Evolutionary conservation across 495 filamentous ascomycete genomes (phyloP).

Genomic region (Penicillium canescens): DNA sequence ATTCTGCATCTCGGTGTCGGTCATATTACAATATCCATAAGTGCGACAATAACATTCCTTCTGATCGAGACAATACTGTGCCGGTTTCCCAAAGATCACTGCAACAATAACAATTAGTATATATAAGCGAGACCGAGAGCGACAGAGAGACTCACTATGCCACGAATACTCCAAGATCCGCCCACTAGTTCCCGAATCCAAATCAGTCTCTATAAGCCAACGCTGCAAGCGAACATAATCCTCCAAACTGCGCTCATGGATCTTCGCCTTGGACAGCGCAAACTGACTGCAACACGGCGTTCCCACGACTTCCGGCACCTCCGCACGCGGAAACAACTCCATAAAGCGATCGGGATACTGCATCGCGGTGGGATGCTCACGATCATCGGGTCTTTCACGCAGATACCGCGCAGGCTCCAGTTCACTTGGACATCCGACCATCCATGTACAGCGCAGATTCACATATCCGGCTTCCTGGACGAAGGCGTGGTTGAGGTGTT

Average conservation of each 20-base stretch:
- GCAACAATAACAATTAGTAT: neutral
- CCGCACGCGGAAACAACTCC: conserved; percentile 39
- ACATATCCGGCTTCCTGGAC: conserved; percentile 43
- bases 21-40: conserved; percentile 36
- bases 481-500: conserved; percentile 21
- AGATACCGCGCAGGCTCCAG: conserved; percentile 29
- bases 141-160: conserved; percentile 49
- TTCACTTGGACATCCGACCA: conserved; percentile 43
- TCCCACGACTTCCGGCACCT: conserved; percentile 32
- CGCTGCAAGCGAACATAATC: conserved; percentile 54
- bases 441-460: conserved; percentile 48
- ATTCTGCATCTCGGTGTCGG: conserved; percentile 12
- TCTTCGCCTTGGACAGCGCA: conserved; percentile 53
- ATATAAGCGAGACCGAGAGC: neutral
- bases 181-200: conserved; percentile 56
- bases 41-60: conserved; percentile 42
- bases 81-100: conserved; percentile 29
- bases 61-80: conserved; percentile 34
- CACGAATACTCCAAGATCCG: conserved; percentile 69
- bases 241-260: conserved; percentile 41
- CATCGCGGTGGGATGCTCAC: conserved; percentile 17
- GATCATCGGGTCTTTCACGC: conserved; percentile 22
- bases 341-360: conserved; percentile 29
- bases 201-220: conserved; percentile 60
- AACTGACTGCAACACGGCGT: conserved; percentile 70